Evolutionary conservation across 306 rosid genomes (phyloP).

Genomic region (Inga oerstediana): DNA sequence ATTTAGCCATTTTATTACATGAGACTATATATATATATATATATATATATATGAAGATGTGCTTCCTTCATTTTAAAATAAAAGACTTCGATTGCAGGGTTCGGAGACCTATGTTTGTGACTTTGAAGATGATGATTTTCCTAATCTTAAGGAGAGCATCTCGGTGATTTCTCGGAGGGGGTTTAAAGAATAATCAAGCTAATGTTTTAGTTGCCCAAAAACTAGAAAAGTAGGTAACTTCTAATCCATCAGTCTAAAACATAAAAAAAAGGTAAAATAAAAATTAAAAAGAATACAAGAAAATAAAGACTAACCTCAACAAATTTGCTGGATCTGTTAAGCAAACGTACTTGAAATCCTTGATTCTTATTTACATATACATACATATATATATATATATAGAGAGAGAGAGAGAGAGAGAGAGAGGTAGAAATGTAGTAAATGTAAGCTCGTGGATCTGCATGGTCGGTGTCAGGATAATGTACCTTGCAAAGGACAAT

Average conservation of each 20-base stretch:
- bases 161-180: neutral
- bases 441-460: slow-evolving; percentile 14
- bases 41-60: neutral
- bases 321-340: neutral
- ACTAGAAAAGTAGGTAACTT: neutral
- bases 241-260: neutral
- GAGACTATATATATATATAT: no score
- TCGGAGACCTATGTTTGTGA: slow-evolving; percentile 21
- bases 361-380: neutral
- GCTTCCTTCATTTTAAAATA: slow-evolving; percentile 8
- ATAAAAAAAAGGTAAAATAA: neutral
- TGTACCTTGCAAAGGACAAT: slow-evolving; percentile 14
- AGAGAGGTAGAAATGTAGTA: neutral
- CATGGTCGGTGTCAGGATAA: slow-evolving; percentile 13
- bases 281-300: neutral
- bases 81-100: slow-evolving; percentile 1
- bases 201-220: neutral
- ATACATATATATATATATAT: no score
- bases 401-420: neutral
- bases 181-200: neutral
- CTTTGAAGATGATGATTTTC: slow-evolving; percentile 4
- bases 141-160: slow-evolving; percentile 25
- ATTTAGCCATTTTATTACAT: neutral
- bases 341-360: neutral
- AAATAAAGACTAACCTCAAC: neutral